Base-by-base conservation (phyloP, 208 protist genomes). In the Endotrypanum monterogeii region DNA sequence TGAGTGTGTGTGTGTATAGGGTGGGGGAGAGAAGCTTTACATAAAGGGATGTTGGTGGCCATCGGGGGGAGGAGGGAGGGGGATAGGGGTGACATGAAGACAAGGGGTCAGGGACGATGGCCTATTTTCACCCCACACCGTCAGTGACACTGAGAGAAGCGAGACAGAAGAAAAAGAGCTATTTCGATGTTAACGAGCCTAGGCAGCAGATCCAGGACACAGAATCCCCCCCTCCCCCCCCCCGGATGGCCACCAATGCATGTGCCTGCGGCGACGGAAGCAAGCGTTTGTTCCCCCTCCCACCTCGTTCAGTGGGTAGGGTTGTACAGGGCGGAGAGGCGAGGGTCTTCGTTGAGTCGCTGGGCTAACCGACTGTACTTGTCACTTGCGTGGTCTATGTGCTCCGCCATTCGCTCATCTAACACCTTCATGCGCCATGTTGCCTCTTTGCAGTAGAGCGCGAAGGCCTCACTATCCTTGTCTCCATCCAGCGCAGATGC, bases 381-480 rank as follows among this genome's bases (percentile, higher is more conserved):
- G 23, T 95, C 91, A 60, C 88, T 94, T 2, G 93, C 91, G 28
- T 88, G 83, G 68, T 95, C 91, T 79, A 95, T 93, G 79, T 97
- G 93, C 72, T 93, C 89, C 35, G 87, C 80, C 44, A 98, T 83
- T 1, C 92, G 85, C 75, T 98, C 89, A 68, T 98, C 94, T 23
- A 98, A 80, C 61, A 96, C 89, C 67, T 96, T 94, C 86, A 98
- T 96, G 60, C 89, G 82, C 90, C 92, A 96, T 57, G 91, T 98
- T 18, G 92, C 94, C 66, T 98, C 90, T 75, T 98, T 94, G 79
- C 89, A 94, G 74, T 95, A 96, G 20, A 83, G 67, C 9, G 91
- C 90, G 67, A 96, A 96, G 66, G 94, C 89, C 71, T 97, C 89
- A 9, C 84, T 86, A 16, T 98, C 92, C 46, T 86, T 89, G 68